Evolutionary conservation across 257 asterid species (phyloP), one percentile per base, ranked within the genome.

Genomic region (Orobanche coerulescens): DNA sequence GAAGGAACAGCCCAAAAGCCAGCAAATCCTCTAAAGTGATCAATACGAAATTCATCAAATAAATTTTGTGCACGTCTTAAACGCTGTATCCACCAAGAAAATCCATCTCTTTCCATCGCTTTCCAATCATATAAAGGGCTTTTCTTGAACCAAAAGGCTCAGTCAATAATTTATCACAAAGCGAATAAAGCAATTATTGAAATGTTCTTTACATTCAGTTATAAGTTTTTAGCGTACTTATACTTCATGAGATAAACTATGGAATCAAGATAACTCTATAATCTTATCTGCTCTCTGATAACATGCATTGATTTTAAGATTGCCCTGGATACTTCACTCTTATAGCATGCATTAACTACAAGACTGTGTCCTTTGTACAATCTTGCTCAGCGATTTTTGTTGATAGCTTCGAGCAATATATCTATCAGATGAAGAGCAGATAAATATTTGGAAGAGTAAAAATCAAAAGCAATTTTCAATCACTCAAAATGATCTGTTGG

Each of bases 1-100:
- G 97, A 79, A 71, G 98, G 98, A 67, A 93, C 95, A 60, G 98
- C 98, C 98, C 97, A 93, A 72, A 76, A 93, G 66, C 98, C 98
- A 70, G 98, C 94, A 76, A 93, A 84, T 74, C 98, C 97, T 83
- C 98, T 76, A 28, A 93, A 93, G 79, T 93, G 98, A 65, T 93
- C 98, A 25, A 93, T 93, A 81, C 98, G 77, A 73, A 93, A 89
- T 64, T 93, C 98, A 72, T 86, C 97, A 70, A 84, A 89, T 58
- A 93, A 81, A 81, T 93, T 76, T 49, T 79, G 85, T 31, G 97
- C 98, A 62, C 96, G 96, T 64, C 72, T 77, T 58, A 93, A 55
- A 62, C 97, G 96, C 46, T 57, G 73, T 77, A 87, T 61, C 98
- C 98, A 89, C 98, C 98, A 93, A 28, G 94, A 80, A 75, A 75